These are phyloP conservation scores for Paecilomyces niveus DNA, from an alignment of 2,329 filamentous ascomycete species.

Conservation along the genomic window DNA sequence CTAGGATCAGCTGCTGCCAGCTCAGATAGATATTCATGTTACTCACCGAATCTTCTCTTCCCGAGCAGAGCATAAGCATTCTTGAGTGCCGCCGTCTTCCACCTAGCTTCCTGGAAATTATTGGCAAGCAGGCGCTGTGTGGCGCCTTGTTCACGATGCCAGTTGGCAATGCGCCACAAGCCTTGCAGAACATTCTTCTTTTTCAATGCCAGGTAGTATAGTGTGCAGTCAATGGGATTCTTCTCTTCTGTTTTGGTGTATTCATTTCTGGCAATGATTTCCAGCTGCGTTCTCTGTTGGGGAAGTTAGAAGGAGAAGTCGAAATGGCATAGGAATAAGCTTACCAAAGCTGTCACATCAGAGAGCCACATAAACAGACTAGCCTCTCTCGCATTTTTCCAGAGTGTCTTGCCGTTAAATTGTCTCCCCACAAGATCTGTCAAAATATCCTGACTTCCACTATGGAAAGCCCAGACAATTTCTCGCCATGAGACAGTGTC, in stretches of 20 bases:
- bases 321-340: constrained; percentile 18
- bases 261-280: constrained; percentile 84
- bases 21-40: neutral
- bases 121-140: constrained; percentile 79
- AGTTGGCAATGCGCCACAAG: constrained; percentile 88
- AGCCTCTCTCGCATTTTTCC: constrained; percentile 77
- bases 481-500: constrained; percentile 54
- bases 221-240: constrained; percentile 81
- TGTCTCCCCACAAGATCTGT: constrained; percentile 74
- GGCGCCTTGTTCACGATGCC: constrained; percentile 76
- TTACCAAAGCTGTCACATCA: constrained; percentile 67
- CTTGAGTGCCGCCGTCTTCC: constrained; percentile 84
- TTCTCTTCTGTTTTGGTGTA: constrained; percentile 83
- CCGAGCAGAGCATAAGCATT: constrained; percentile 95
- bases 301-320: constrained; percentile 4
- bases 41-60: constrained; percentile 72
- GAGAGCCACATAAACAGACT: constrained; percentile 94
- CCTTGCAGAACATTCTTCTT: constrained; percentile 89
- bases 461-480: constrained; percentile 40
- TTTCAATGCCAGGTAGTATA: constrained; percentile 83
- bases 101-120: constrained; percentile 79
- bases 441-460: constrained; percentile 72
- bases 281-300: constrained; percentile 66
- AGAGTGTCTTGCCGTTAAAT: constrained; percentile 71
- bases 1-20: constrained; percentile 1